Percentiles rank a stretch among this genome's conserved stretches.
Evolutionary conservation across 1,284 basidiomycete genomes (phyloP).

Genomic region (Rhodotorula sp.): DNA sequence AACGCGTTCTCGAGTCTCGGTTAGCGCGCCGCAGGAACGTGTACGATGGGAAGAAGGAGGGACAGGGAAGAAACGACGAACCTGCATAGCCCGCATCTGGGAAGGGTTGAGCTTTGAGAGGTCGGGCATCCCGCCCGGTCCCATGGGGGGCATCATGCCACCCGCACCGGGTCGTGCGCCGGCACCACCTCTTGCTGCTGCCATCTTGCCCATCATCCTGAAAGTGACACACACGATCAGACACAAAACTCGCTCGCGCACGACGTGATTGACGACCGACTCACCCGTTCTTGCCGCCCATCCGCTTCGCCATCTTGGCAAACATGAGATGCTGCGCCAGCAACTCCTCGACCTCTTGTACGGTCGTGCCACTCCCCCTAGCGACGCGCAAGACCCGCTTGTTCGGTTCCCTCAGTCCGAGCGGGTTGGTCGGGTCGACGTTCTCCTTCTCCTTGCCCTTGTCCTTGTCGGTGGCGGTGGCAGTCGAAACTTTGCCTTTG

Average conservation of each 20-base stretch:
- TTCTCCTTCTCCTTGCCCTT: conserved; percentile 30
- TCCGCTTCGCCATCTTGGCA: conserved; percentile 95
- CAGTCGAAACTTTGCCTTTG: conserved; percentile 15
- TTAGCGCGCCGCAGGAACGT: too few species aligned
- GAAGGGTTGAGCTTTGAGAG: conserved; percentile 60
- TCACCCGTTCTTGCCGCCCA: conserved; percentile 89
- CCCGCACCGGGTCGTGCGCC: conserved; percentile 50
- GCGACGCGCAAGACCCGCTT: conserved; percentile 87
- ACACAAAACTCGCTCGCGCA: not conserved
- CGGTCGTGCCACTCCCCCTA: conserved; percentile 89
- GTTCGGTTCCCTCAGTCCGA: conserved; percentile 54
- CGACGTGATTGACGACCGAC: conserved; percentile 7
- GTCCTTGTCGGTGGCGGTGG: conserved; percentile 3
- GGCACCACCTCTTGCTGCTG: conserved; percentile 72
- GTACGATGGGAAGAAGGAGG: not conserved
- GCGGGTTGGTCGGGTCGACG: not conserved
- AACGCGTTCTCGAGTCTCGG: too few species aligned
- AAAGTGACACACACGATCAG: too few species aligned
- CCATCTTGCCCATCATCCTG: conserved; percentile 73
- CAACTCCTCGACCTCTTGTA: conserved; percentile 94
- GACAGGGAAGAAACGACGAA: conserved; percentile 49
- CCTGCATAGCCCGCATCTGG: conserved; percentile 91
- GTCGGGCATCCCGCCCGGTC: conserved; percentile 40
- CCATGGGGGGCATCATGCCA: conserved; percentile 61
- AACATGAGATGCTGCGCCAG: conserved; percentile 95